Conservation (phyloP, 2,329 filamentous ascomycete species). For the Pezizomycotina sp. region DNA sequence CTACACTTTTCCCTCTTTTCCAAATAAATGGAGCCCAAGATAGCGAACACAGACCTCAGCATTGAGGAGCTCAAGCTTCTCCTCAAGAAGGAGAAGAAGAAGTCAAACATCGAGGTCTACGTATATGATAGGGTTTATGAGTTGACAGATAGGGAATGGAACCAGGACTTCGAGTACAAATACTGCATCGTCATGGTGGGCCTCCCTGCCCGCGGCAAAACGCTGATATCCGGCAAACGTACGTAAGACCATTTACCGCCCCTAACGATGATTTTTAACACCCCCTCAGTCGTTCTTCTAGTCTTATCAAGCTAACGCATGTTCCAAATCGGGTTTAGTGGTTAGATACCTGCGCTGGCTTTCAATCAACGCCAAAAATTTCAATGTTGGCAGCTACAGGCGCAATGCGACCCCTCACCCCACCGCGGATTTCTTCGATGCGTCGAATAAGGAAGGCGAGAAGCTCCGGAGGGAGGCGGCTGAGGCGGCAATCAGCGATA, state of each 20-base stretch:
- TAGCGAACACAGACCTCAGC: too few relatives aligned
- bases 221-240: slow-evolving; percentile 95
- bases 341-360: slow-evolving; percentile 94
- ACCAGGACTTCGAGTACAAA: too few relatives aligned
- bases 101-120: too few relatives aligned
- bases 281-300: not conserved
- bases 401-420: slow-evolving; percentile 80
- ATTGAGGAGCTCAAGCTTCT: too few relatives aligned
- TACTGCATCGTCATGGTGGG: slow-evolving; percentile 99
- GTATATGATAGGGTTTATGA: too few relatives aligned
- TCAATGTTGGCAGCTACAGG: slow-evolving; percentile 95
- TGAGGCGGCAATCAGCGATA: slow-evolving; percentile 79
- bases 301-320: too few relatives aligned
- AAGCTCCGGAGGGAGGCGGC: slow-evolving; percentile 73
- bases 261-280: not conserved
- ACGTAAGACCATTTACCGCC: slow-evolving; percentile 26
- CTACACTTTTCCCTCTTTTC: too few relatives aligned
- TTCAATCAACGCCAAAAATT: slow-evolving; percentile 79
- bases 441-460: slow-evolving; percentile 75
- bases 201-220: slow-evolving; percentile 87
- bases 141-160: too few relatives aligned
- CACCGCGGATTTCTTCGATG: slow-evolving; percentile 89
- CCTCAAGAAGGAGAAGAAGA: too few relatives aligned
- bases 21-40: too few relatives aligned
- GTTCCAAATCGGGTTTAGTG: slow-evolving; percentile 42